Base-by-base conservation (phyloP, 768 basidiomycete species). In the Gelatoporia subvermispora region DNA sequence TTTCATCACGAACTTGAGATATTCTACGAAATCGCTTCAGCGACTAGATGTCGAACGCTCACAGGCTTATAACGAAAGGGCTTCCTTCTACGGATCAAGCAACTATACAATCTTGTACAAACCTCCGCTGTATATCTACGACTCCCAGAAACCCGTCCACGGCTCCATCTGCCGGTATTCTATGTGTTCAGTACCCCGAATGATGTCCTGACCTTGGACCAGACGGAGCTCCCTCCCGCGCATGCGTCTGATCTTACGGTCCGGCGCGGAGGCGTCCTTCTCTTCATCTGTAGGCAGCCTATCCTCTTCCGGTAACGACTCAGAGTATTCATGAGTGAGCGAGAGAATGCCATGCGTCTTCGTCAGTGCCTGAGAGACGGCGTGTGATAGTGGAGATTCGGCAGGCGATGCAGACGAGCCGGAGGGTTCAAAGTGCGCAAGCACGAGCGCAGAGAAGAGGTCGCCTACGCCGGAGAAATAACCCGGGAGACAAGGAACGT, bases 381-480 rank as follows among this genome's bases (percentile, higher is more conserved):
- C 90, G 36, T 57, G 64, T 0, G 85, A 74, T 20, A 89, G 70
- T 1, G 76, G 65, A 2, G 74, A 68, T 8, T 61, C 58, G 62
- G 54, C 47, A 51, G 52, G 4, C 54, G 41, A 2, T 31, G 41
- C 35, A 37, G 28, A 44, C 38, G 42, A 35, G 2, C 38, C 20
- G 24, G 59, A 17, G 54, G 51, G 40, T 17, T 50, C 20, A 65
- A 82, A 97, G 59, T 93, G 86, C 0, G 82, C 93, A 3, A 95
- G 74, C 22, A 94, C 81, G 47, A 97, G 80, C 1, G 95, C 89
- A 5, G 93, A 93, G 71, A 98, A 97, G 48, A 97, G 82, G 65
- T 99, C 96, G 16, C 96, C 96, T 10, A 96, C 94, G 21, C 96
- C 96, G 17, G 91, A 88, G 65, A 93, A 98, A 70, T 97, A 96